Evolutionary conservation across 2,329 filamentous ascomycete species (phyloP), one percentile per base, ranked within the genome.

Genomic region (Pseudocercospora eumusae): DNA sequence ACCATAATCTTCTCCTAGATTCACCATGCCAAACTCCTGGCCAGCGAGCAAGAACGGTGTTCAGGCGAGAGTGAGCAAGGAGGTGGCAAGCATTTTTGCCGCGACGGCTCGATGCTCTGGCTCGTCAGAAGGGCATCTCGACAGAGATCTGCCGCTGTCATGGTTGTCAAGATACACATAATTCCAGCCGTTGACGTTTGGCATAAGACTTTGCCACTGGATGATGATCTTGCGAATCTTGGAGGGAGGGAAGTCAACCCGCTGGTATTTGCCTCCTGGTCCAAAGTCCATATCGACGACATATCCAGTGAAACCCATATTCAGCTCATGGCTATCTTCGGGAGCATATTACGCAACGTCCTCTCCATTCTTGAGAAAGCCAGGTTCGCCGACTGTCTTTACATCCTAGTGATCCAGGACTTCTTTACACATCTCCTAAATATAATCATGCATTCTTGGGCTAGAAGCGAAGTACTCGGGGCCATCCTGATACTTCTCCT

Each of bases 221-320:
- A 79, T 77, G 56, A 84, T 80, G 42, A 83, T 82, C 1, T 75
- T 69, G 69, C 84, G 85, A 44, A 88, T 31, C 23, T 63, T 65
- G 18, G 57, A 59, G 25, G 75, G 58, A 82, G 79, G 7, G 78
- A 78, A 10, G 85, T 79, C 54, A 76, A 76, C 80, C 40, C 87
- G 74, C 81, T 65, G 83, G 82, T 63, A 81, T 69, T 52, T 68
- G 28, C 60, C 73, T 1, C 60, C 60, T 2, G 83, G 80, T 18
- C 83, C 74, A 60, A 64, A 60, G 31, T 84, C 82, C 33, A 84
- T 67, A 42, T 82, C 78, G 64, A 84, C 78, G n/a, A 85, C 77
- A 59, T 90, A 86, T 70, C 90, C 90, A 67, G 88, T 84, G 74
- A 90, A 89, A 56, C 90, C 86, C 85, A 90, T 89, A 71, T 84